These are phyloP conservation scores for Fusarium coicis DNA, from an alignment of 2,329 filamentous ascomycete genomes.

Conservation along the genomic window DNA sequence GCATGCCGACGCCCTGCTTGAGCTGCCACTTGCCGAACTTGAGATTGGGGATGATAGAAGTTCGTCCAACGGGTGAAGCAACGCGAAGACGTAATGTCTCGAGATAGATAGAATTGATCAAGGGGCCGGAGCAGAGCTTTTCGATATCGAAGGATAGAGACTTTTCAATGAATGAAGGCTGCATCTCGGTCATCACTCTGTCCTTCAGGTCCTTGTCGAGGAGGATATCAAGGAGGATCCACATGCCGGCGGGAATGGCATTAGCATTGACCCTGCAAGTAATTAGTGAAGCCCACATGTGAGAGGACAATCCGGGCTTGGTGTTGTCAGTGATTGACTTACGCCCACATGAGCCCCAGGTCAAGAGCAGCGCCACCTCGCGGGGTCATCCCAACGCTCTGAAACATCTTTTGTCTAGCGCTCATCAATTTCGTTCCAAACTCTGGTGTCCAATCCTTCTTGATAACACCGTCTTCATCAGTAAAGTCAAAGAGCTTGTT, in stretches of 20 bases:
- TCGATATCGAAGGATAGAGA: slow-evolving; percentile 32
- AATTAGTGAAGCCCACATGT: neutral
- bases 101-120: slow-evolving; percentile 51
- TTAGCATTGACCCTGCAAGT: slow-evolving; percentile 21
- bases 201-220: slow-evolving; percentile 12
- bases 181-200: slow-evolving; percentile 31
- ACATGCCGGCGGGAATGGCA: slow-evolving; percentile 36
- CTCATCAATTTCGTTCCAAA: slow-evolving; percentile 44
- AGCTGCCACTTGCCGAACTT: slow-evolving; percentile 34
- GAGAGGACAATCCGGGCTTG: too few species aligned
- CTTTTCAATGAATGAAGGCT: neutral
- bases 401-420: slow-evolving; percentile 34
- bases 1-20: slow-evolving; percentile 23
- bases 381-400: slow-evolving; percentile 18
- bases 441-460: slow-evolving; percentile 36
- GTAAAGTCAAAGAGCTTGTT: slow-evolving; percentile 4
- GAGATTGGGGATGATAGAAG: slow-evolving; percentile 32
- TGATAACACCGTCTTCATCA: neutral
- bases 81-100: slow-evolving; percentile 48
- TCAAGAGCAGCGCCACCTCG: slow-evolving; percentile 32
- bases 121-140: slow-evolving; percentile 33
- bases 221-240: slow-evolving; percentile 33
- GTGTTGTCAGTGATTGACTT: neutral
- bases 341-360: slow-evolving; percentile 40
- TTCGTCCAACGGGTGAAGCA: slow-evolving; percentile 35